A percentile compares a stretch with the other conserved stretches of the same genome.
Conservation (phyloP, 768 basidiomycete genomes). For the Collybia sp. region DNA sequence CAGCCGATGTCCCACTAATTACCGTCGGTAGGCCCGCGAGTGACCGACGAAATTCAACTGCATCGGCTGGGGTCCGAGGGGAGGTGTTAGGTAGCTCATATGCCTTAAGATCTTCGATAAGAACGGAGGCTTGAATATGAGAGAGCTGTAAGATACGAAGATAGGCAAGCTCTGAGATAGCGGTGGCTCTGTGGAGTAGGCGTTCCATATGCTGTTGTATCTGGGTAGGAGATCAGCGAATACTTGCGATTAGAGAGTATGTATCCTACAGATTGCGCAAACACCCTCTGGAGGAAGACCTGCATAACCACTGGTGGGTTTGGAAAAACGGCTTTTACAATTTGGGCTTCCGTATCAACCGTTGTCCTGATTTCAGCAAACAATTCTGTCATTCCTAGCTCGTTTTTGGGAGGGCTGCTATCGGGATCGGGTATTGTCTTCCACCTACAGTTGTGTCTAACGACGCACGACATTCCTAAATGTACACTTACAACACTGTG, state of each 20-base stretch:
- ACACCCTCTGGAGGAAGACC: constrained; percentile 94
- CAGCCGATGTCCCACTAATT: constrained; percentile 42
- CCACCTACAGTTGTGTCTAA: constrained; percentile 56
- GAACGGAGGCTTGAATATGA: constrained; percentile 67
- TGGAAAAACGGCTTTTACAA: constrained; percentile 98
- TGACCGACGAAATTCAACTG: constrained; percentile 54
- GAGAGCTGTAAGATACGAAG: constrained; percentile 87
- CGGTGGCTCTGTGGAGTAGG: constrained; percentile 68
- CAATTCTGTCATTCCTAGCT: constrained; percentile 73
- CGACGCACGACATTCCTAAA: background rate
- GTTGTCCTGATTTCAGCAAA: constrained; percentile 87
- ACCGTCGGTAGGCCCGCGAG: constrained; percentile 42
- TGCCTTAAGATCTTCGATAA: constrained; percentile 89
- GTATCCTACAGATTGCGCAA: constrained; percentile 85
- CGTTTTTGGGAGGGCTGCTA: constrained; percentile 67
- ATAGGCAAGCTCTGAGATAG: constrained; percentile 84
- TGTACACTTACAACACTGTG: constrained; percentile 43
- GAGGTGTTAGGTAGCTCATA: constrained; percentile 77
- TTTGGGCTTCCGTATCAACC: constrained; percentile 93
- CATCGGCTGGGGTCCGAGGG: constrained; percentile 61
- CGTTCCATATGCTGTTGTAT: constrained; percentile 97
- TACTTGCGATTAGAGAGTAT: background rate
- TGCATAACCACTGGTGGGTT: constrained; percentile 97
- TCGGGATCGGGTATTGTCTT: constrained; percentile 74
- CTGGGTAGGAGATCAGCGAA: constrained; percentile 33